Conservation (phyloP, 352 stramenopile genomes). For the Lagenidium giganteum region DNA sequence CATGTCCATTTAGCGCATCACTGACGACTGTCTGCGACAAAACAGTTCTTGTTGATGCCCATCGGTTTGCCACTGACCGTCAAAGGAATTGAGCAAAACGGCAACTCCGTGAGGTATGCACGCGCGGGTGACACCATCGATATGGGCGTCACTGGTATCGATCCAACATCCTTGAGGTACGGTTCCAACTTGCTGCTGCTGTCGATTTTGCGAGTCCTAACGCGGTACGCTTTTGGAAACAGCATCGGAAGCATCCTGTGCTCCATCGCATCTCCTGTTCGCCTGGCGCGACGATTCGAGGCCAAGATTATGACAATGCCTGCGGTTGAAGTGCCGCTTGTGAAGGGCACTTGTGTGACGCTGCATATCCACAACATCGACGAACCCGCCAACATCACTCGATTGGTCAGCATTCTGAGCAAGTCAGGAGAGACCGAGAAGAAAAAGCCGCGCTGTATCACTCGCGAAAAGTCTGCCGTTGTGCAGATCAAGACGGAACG, state of each 20-base stretch:
- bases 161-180: conserved; percentile 59
- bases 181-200: no score
- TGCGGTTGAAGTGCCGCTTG: conserved; percentile 73
- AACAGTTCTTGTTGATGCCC: conserved; percentile 29
- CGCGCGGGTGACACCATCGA: conserved; percentile 76
- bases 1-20: no score
- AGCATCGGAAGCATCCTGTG: conserved; percentile 82
- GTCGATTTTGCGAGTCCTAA: no score
- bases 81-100: conserved; percentile 76
- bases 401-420: conserved; percentile 68
- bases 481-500: conserved; percentile 79
- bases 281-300: conserved; percentile 69
- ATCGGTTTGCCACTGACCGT: conserved; percentile 27
- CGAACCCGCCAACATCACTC: conserved; percentile 77
- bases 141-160: conserved; percentile 71
- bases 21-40: no score
- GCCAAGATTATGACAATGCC: conserved; percentile 90
- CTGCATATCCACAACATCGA: conserved; percentile 87
- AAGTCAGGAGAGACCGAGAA: conserved; percentile 76
- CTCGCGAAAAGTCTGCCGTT: conserved; percentile 75
- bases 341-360: conserved; percentile 79
- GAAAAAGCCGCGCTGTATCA: conserved; percentile 81
- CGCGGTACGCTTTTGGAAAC: conserved; percentile 1
- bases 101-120: conserved; percentile 47
- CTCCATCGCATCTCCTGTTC: conserved; percentile 73